These are phyloP conservation scores for Rhodotorula sp. DNA, from an alignment of 1,284 basidiomycete genomes.

Conservation along the genomic window DNA sequence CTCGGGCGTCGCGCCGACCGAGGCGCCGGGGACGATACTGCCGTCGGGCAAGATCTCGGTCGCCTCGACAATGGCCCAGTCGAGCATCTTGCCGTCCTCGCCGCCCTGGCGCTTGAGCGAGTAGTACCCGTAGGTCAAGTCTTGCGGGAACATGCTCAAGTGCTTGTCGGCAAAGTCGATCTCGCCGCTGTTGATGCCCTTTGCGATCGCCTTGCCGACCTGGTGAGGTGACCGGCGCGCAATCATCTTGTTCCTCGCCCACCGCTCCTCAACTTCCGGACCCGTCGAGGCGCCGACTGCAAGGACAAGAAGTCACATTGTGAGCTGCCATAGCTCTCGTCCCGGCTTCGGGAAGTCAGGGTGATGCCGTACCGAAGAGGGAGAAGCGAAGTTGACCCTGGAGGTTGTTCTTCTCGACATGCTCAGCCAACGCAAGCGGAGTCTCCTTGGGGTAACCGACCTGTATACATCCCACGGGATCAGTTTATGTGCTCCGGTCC, in stretches of 20 bases:
- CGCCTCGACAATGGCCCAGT: conserved; percentile 59
- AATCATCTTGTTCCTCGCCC: conserved; percentile 50
- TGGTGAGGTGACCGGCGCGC: conserved; percentile 57
- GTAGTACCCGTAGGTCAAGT: conserved; percentile 58
- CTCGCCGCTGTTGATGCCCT: conserved; percentile 55
- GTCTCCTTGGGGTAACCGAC: conserved; percentile 57
- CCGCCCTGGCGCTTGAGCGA: conserved; percentile 50
- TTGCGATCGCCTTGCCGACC: conserved; percentile 57
- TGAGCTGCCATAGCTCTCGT: not conserved
- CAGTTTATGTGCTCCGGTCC: not conserved
- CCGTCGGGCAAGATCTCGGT: conserved; percentile 59
- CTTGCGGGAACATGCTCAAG: conserved; percentile 46
- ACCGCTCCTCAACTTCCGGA: conserved; percentile 48
- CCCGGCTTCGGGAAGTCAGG: not conserved
- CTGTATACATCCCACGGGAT: not conserved
- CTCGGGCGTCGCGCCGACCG: conserved; percentile 58
- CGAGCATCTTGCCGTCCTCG: conserved; percentile 52
- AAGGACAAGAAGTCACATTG: too few species aligned
- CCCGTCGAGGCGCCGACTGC: conserved; percentile 52
- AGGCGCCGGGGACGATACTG: conserved; percentile 56
- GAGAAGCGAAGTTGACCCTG: conserved; percentile 57
- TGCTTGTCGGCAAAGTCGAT: conserved; percentile 43
- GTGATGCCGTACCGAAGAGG: conserved; percentile 47
- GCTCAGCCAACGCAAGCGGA: conserved; percentile 49
- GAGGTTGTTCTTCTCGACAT: conserved; percentile 55